Base-by-base conservation (phyloP, 176 grass and related monocot genomes). In the Chrysopogon serrulatus region DNA sequence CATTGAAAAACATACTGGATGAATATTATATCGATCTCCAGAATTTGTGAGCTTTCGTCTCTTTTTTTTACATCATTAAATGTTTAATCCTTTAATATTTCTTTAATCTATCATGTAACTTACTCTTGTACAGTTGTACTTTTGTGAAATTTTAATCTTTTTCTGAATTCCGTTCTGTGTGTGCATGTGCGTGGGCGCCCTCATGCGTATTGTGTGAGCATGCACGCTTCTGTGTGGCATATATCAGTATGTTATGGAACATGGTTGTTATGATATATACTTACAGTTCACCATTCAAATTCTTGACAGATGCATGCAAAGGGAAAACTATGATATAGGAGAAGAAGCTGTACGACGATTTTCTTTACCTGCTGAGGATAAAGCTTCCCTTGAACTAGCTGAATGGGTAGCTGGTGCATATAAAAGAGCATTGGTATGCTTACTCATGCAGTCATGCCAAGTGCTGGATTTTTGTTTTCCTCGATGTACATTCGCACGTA, bases 321-420 rank as follows among this genome's bases (percentile, higher is more conserved):
- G 86, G 87, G 89, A 87, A 74, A 94, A 98, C 70, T 98, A 98
- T 90, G 91, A 89, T 85, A 93, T 98, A 85, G 96, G 91, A 68
- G 90, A 93, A 81, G 96, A 98, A 87, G 93, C 93, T 83, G 93
- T 93, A 32, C 84, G 71, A n/a, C 87, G 96, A 64, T 98, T 98
- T 90, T 95, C 92, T 65, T 88, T 98, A 83, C 82, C 90, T 60
- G 84, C 90, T 51, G 96, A 98, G 86, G 96, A 98, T 90, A 95
- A 93, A 90, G 92, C 91, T 80, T 89, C 89, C 79, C 92, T 98
- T 85, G 88, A 98, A 78, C 83, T 98, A 68, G 84, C 76, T 0
- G 93, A 92, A 88, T 98, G 96, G 96, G 88, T 91, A 73, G 86
- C 95, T 86, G 87, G 89, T 48, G 85, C 90, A 75, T 98, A 61